phyloP scores from a whole-genome alignment of 192 early-diverging fungal species.

The Phlyctochytrium bullatum region DNA sequence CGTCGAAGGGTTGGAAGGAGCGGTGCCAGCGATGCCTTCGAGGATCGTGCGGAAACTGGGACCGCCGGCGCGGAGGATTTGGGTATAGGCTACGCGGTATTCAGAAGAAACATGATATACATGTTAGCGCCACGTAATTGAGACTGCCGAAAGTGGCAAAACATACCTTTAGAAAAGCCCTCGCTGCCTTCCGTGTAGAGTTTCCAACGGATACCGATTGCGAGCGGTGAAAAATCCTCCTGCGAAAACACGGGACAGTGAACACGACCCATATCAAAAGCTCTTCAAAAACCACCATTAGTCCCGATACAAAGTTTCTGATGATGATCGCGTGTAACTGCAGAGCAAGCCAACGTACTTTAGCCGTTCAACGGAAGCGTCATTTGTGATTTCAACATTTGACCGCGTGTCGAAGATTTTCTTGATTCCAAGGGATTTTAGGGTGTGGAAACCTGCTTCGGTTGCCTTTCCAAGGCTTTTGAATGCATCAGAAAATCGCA shows the following conservation, averaged over 20 bases:
- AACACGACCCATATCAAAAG: constrained; percentile 39
- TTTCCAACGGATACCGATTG: constrained; percentile 51
- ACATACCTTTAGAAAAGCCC: constrained; percentile 37
- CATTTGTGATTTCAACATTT: not conserved
- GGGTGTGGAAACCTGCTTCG: not conserved
- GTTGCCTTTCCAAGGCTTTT: not conserved
- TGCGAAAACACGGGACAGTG: constrained; percentile 52
- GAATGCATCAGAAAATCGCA: not conserved
- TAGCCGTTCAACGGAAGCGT: not conserved
- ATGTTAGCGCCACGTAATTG: too few relatives aligned
- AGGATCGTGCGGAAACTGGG: not conserved
- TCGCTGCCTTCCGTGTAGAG: constrained; percentile 53
- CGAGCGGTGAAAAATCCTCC: constrained; percentile 56
- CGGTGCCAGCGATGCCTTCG: not conserved
- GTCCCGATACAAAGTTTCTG: too few relatives aligned
- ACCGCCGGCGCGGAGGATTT: not conserved
- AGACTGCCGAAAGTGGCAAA: too few relatives aligned
- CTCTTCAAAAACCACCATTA: too few relatives aligned
- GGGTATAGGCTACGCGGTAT: not conserved
- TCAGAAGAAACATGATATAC: too few relatives aligned
- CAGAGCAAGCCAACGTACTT: too few relatives aligned
- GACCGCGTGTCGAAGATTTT: not conserved
- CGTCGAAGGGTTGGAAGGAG: too few relatives aligned
- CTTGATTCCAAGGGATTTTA: not conserved
- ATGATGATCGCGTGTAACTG: too few relatives aligned